Evolutionary conservation across 2,329 filamentous ascomycete genomes (phyloP), one percentile per base, ranked within the genome.

Genomic region (Pochonia chlamydosporia): DNA sequence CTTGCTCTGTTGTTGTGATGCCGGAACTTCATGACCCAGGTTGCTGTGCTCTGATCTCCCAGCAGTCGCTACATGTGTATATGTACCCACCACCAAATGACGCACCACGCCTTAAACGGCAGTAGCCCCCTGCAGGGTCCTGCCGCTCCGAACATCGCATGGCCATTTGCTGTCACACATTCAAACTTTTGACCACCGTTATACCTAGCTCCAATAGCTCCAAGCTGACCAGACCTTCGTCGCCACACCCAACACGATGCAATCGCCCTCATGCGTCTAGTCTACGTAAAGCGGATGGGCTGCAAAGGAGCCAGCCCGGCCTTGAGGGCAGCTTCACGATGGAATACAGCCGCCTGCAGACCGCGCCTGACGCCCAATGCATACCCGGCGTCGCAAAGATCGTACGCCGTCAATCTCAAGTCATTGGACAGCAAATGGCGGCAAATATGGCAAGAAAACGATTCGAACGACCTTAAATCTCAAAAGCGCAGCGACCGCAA

Each of bases 361-460:
- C 30, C 39, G 14, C 14, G 30, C 20, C 33, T 42, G 18, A 11
- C 23, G 18, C 28, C 8, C 16, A 6, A 35, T 28, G 26, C 39
- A 47, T 42, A 40, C 43, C 24, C n/a, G 36, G 25, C 25, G 35
- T 35, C 53, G 31, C 58, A 53, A 52, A 59, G 68, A 53, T 61
- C 56, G 49, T 72, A 72, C 42, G 66, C 71, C 16, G 59, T 81
- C 43, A 65, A 81, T 51, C 64, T 80, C 18, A 64, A 63, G 9
- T 63, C 69, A 4, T 59, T 81, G 18, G 64, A 69, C 46, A 48
- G 62, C 44, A 79, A 79, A 65, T 81, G 78, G 78, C 73, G 72
- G 3, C 59, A 65, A 36, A 63, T 57, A 52, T 79, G 76, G 75
- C 54, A 57, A 9, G 58, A 59, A 11, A 45, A 55, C 7, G 46